Base-by-base conservation (phyloP, 2,329 filamentous ascomycete genomes). In the Aureobasidium mangrovei region DNA sequence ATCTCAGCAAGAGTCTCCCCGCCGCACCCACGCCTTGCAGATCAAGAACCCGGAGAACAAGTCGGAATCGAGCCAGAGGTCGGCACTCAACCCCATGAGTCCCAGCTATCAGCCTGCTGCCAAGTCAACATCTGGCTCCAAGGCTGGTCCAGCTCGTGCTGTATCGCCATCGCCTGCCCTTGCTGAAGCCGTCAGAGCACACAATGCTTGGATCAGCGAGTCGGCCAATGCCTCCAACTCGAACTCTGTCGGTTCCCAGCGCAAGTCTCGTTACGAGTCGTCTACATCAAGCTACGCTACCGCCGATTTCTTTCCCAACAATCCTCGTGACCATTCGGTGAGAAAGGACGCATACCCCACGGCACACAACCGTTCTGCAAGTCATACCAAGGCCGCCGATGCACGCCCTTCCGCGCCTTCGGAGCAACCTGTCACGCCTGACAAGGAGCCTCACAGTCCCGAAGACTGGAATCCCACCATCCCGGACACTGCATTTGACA, bases 231-330 rank as follows among this genome's bases (percentile, higher is more conserved):
- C 40, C 10, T 44, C 46, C 12, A 51, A 51, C 28, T 12, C 42
- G 28, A 52, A 45, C 31, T 56, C 47, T 8, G 42, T 10, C 18
- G 42, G 36, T 32, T 56, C 54, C 28, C 46, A 56, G 31, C 53
- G 44, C 53, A 46, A 44, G 35, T 33, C 42, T 26, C 42, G 43
- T 24, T 51, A 59, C 28, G 41, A 58, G 54, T 67, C 66, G 4
- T 70, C 67, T 55, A 56, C 63, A n/a, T 64, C 67, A 7, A 70
- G 68, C 58, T 65, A 68, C 55, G 61, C 62, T 32, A 70, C 68
- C 8, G 64, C 64, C 24, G 67, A 70, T 57, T 70, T 70, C 63
- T 70, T 70, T 56, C 68, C 68, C 7, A 60, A 60, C 57, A 67
- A 70, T 54, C 65, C 68, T 28, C 59, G 61, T 32, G 67, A 70